Evolutionary conservation across 2,329 filamentous ascomycete species (phyloP), one percentile per base, ranked within the genome.

Genomic region (Ascochyta pisi): DNA sequence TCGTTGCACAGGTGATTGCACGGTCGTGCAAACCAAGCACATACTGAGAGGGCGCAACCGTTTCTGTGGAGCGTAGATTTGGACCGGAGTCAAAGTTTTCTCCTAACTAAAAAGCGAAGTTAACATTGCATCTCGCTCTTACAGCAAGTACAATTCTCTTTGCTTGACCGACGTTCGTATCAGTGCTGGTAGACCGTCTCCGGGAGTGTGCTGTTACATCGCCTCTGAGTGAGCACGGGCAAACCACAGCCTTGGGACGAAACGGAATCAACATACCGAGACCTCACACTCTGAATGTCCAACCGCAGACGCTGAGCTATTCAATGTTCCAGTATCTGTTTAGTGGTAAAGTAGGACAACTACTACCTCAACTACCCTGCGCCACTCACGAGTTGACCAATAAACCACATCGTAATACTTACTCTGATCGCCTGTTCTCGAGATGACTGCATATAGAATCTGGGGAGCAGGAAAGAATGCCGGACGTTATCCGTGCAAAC

Each of bases 391-490:
- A 6, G 4, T 12, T n/a, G 15, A 42, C 12, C 5, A 29, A 19
- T 5, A 15, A 1, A 10, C n/a, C 2, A 16, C 16, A 45, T 26
- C 8, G 7, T 3, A 16, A 23, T 15, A 37, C 39, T 15, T 19
- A 29, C 24, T 47, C 4, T 40, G 15, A 15, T 19, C n/a, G 24
- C n/a, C 19, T 19, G 19, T 16, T 50, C 15, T 15, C 22, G n/a
- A 38, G 22, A 56, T 27, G 42, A 23, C 33, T 43, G 48, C 38
- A 48, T 51, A 6, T 22, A 13, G 16, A 39, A 51, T 6, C 31
- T 48, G 47, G 38, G 42, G 47, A 50, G 37, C 34, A 33, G 33
- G 33, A 23, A 12, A 23, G 3, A 24, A n/a, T 16, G 15, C 33
- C 33, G 22, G 38, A 33, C 31, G 33, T 37, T 47, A 22, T 19